phyloP scores from a whole-genome alignment of 2,329 filamentous ascomycete genomes.

The Trichoderma sp. region DNA sequence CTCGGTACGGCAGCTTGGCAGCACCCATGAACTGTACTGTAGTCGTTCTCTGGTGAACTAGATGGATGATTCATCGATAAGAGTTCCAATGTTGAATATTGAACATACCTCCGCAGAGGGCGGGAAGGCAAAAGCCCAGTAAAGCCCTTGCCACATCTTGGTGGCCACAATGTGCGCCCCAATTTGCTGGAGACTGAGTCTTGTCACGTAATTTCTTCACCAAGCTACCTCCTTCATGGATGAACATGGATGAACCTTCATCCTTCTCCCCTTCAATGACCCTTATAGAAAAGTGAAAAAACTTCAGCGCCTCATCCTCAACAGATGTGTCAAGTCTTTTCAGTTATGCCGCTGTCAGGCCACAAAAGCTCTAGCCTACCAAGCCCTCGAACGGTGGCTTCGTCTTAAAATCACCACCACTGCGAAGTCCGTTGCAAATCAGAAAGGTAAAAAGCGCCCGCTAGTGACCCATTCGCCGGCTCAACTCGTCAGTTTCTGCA shows the following conservation, averaged over 20 bases:
- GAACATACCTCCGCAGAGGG: background rate
- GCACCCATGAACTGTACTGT: background rate
- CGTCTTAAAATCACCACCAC: background rate
- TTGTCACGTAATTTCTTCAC: background rate
- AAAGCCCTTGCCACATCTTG: background rate
- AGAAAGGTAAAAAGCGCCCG: background rate
- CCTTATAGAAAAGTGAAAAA: background rate
- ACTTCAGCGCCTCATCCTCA: background rate
- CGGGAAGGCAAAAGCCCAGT: background rate
- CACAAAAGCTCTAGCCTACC: background rate
- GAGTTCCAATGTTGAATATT: background rate
- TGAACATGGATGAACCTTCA: background rate
- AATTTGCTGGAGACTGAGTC: background rate
- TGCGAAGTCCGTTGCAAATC: background rate
- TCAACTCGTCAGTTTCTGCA: background rate
- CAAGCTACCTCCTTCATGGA: background rate
- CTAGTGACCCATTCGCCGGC: background rate
- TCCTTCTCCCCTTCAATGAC: background rate
- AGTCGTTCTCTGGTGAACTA: background rate
- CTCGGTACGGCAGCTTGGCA: background rate
- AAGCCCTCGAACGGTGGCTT: background rate
- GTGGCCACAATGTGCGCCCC: background rate
- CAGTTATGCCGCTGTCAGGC: conserved; percentile 11
- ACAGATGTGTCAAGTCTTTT: background rate
- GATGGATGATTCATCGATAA: background rate